A percentile compares a stretch with the other conserved stretches of the same genome.
These are phyloP conservation scores for Acidomyces sp. DNA, from an alignment of 495 filamentous ascomycete genomes.

Conservation along the genomic window DNA sequence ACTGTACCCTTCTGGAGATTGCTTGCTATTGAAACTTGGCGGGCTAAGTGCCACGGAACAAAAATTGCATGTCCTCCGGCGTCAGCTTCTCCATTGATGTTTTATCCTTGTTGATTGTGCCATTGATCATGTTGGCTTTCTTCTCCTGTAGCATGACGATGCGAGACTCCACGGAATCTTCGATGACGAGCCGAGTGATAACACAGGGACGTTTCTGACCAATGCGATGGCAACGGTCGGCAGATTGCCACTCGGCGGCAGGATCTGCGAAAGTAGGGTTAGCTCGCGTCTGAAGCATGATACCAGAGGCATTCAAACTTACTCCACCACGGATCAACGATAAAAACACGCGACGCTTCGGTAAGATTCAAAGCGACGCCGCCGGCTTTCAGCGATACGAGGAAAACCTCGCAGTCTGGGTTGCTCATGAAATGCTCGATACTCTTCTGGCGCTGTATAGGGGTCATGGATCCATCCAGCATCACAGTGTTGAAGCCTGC, in stretches of 20 bases:
- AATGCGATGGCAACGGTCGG: constrained; percentile 93
- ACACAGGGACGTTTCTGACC: constrained; percentile 85
- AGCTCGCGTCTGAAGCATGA: too few relatives aligned
- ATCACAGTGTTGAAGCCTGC: constrained; percentile 96
- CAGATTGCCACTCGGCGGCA: constrained; percentile 92
- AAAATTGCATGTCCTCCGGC: constrained; percentile 84
- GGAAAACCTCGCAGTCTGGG: constrained; percentile 78
- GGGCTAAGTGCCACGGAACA: constrained; percentile 64
- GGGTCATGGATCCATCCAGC: constrained; percentile 92
- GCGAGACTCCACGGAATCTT: constrained; percentile 87
- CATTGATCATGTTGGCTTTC: constrained; percentile 90
- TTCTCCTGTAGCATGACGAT: constrained; percentile 95
- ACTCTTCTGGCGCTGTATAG: constrained; percentile 75
- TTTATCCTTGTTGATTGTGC: constrained; percentile 85
- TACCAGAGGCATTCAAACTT: too few relatives aligned
- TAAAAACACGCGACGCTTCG: constrained; percentile 86
- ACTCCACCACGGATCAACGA: constrained; percentile 82
- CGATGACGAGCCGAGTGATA: constrained; percentile 87
- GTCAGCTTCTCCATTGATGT: constrained; percentile 76
- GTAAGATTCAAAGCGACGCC: constrained; percentile 92
- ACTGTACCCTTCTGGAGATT: too few relatives aligned
- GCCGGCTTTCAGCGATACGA: constrained; percentile 89
- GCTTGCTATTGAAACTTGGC: too few relatives aligned
- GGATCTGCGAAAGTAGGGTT: too few relatives aligned
- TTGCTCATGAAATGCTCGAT: constrained; percentile 95